Base-by-base conservation (phyloP, 164 flowering plant genomes). In the Chloranthus sessilifolius region DNA sequence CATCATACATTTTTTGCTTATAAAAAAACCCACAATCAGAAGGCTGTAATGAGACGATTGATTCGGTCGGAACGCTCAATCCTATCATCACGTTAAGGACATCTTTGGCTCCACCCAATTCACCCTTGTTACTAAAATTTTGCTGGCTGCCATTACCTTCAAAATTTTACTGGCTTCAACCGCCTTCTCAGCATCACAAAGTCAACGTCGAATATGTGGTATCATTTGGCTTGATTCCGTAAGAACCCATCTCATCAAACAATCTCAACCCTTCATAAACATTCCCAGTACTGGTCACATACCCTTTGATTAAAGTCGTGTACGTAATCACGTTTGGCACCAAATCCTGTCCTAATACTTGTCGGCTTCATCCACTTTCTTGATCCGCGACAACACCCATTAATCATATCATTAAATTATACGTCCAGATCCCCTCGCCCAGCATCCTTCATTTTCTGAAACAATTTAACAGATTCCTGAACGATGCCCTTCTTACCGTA, bases 11-110 rank as follows among this genome's bases (percentile, higher is more conserved):
- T 43, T 75, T 76, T 14, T 66, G 67, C 72, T 73, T 80, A 72
- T 95, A 88, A 42, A n/a, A n/a, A 70, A 74, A 47, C 61, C 69
- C 60, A 85, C 89, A 47, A 92, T 80, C 50, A 92, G 66, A 39
- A 88, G 36, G n/a, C 95, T 89, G 62, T 88, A 92, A 56, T 92
- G 98, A 12, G 94, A 81, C n/a, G n/a, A n/a, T n/a, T 7, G 91
- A 74, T 62, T 88, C 91, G 1, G 84, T 68, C 7, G 94, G 91
- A 56, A 92, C 56, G 47, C 81, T 78, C 69, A 85, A 58, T 45
- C 73, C 60, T 41, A 65, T 69, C 98, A 92, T 92, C 17, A 74
- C 82, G 59, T 79, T 74, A 3, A 92, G 79, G 52, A 92, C 94
- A 52, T 78, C 81, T 1, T 54, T 66, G 56, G 94, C 96, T 23